Base-by-base conservation (phyloP, 2,329 filamentous ascomycete genomes). In the Apiospora kogelbergensis region DNA sequence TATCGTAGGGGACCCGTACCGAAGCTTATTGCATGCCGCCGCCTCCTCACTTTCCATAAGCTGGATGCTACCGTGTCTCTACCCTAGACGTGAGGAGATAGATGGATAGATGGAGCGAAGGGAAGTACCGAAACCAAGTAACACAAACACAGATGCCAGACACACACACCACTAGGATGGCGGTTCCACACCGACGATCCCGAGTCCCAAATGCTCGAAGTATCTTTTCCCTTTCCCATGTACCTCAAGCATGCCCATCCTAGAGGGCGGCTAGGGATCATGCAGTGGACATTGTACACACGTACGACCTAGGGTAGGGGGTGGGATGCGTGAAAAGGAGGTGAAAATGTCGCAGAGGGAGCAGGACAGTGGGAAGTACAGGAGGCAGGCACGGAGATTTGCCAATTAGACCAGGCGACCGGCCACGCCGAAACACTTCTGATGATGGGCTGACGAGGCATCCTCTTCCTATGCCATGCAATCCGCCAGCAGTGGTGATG, bases 21-120 rank as follows among this genome's bases (percentile, higher is more conserved):
- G 65, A 66, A 66, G 65, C 65, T 66, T 66, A 66, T 53, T 66
- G 65, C 45, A 46, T 66, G 44, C 63, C 41, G 63, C 63, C 24
- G 63, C 63, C 40, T 45, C 24, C 41, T 65, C 63, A 30, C 45
- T 30, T n/a, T 60, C 53, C 53, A 60, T 37, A 60, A 60, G 53
- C 53, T 60, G 53, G 53, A 11, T 60, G 40, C 40, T 44, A 65
- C 63, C 63, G 15, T 65, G 40, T 42, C 40, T 42, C 40, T 42
- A 42, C 26, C 37, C 63, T 26, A 15, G 40, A 65, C 63, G 40
- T 30, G 63, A 44, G 22, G 63, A n/a, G 42, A 30, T 30, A 42
- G 9, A 42, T 15, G 40, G 40, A 42, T 42, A 13, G 40, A 42
- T 3, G 22, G 26, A 57, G 48, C 24, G 2, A 57, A 57, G 48